Evolutionary conservation across 2,329 filamentous ascomycete genomes (phyloP), one percentile per base, ranked within the genome.

Genomic region (Ascochyta viciae-villosae): DNA sequence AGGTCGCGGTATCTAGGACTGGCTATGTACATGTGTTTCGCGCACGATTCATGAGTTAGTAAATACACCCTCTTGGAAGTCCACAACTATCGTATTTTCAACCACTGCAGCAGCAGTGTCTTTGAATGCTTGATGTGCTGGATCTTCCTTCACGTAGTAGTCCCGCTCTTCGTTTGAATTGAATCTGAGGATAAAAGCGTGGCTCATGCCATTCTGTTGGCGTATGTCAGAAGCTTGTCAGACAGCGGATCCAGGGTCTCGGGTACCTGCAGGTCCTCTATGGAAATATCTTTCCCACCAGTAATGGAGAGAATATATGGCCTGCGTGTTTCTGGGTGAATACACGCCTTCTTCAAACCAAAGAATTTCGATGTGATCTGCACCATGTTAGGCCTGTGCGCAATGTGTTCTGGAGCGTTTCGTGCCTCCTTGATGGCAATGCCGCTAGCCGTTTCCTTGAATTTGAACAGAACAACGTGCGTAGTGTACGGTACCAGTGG

Each of bases 141-240:
- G 74, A 56, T 81, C 78, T 0, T 74, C 56, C 16, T 76, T 65
- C 22, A 79, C 74, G 52, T 80, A 81, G 57, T 77, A 80, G 50
- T 79, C 72, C 26, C 78, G 69, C 48, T 81, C 77, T 38, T 74
- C 73, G 3, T 65, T 51, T n/a, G 67, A 74, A 15, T 67, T 66
- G 57, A 81, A 81, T 42, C 77, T 71, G 15, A 78, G 63, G 12
- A 80, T 70, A 48, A 80, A 81, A 2, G 73, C 79, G 52, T 80
- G 77, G 23, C 74, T 77, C n/a, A 78, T 64, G 15, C 76, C 77
- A 49, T 73, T 64, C 77, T 80, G 45, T 38, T 79, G 78, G 76
- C 35, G 16, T 6, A 77, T 74, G 51, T 85, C 1, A 82, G 51
- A 54, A 54, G 78, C 5, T 82, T 81, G 57, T 82, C 83, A 31